Evolutionary conservation across 805 yeast species (phyloP), one percentile per base, ranked within the genome.

Genomic region (Kluyveromyces aestuarii): DNA sequence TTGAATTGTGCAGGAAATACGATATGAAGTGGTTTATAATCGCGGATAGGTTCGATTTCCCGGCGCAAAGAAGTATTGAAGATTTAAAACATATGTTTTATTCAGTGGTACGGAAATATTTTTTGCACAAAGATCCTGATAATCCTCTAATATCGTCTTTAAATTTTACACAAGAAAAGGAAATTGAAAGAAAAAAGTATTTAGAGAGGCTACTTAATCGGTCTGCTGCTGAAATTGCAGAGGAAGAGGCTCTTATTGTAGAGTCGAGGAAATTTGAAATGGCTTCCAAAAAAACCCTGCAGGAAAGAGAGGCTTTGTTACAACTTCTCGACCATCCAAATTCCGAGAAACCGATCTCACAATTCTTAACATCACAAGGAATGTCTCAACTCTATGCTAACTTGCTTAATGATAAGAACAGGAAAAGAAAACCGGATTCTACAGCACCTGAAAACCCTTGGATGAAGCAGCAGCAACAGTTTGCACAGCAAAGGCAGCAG

Each of bases 161-260:
- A 59, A 74, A 80, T 18, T 93, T 75, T 62, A 80, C 87, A 38
- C 82, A 81, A 56, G 74, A 75, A 7, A 81, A 79, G 54, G 99
- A 93, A 63, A 51, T 75, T 18, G 87, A 82, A 56, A 77, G 99
- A 52, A 93, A 93, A 57, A 77, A 77, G 46, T 91, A 91, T 61
- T 68, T 93, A 42, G 82, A 82, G 56, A 79, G 87, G 52, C 70
- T 93, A 37, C 72, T 91, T 40, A 80, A 81, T 37, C 72, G 99
- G 55, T 81, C 91, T 2, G 97, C 99, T 1, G 95, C 97, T 0
- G 99, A 93, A 63, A 87, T 93, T 41, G 98, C 98, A 0, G 99
- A 93, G 69, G 99, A 93, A 62, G 98, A 93, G 64, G 88, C 96
- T 0, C 72, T 93, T 45, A 87, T 93, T 10, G 82, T 91, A 30